Percentiles rank a stretch among this genome's conserved stretches.
Evolutionary conservation across 164 flowering plant species (phyloP).

Genomic region (grape (Vitis vinifera)): DNA sequence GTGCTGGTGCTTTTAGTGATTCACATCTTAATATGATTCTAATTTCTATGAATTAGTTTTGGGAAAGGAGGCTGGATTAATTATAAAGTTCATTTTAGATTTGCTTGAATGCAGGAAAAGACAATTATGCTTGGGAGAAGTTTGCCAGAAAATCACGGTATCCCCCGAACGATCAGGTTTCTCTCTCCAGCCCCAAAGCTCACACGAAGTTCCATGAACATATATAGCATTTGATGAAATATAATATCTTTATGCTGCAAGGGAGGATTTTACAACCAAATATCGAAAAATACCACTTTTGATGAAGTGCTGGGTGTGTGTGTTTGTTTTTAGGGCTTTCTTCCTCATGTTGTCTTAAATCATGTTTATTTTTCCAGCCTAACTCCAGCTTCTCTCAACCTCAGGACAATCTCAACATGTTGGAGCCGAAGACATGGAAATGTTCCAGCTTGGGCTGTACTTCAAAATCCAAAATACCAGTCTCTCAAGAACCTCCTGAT

Average conservation of each 20-base stretch:
- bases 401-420: slow-evolving; percentile 9
- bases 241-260: too few species aligned
- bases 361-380: too few species aligned
- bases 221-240: too few species aligned
- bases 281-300: too few species aligned
- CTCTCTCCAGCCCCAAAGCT: slow-evolving; percentile 19
- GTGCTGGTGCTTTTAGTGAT: slow-evolving; percentile 4
- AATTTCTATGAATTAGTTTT: neutral
- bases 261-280: too few species aligned
- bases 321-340: too few species aligned
- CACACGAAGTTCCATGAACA: too few species aligned
- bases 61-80: neutral
- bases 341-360: neutral
- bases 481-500: neutral
- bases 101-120: slow-evolving; percentile 35
- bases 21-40: neutral
- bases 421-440: slow-evolving; percentile 12
- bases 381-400: neutral
- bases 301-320: too few species aligned
- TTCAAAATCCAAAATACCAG: slow-evolving; percentile 7
- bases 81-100: slow-evolving; percentile 5
- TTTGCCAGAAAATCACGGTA: slow-evolving; percentile 13
- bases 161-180: slow-evolving; percentile 26
- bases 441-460: slow-evolving; percentile 7
- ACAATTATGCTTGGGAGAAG: slow-evolving; percentile 14